Conservation (phyloP, 1,139 yeast genomes). For the Diutina scorzettiae region DNA sequence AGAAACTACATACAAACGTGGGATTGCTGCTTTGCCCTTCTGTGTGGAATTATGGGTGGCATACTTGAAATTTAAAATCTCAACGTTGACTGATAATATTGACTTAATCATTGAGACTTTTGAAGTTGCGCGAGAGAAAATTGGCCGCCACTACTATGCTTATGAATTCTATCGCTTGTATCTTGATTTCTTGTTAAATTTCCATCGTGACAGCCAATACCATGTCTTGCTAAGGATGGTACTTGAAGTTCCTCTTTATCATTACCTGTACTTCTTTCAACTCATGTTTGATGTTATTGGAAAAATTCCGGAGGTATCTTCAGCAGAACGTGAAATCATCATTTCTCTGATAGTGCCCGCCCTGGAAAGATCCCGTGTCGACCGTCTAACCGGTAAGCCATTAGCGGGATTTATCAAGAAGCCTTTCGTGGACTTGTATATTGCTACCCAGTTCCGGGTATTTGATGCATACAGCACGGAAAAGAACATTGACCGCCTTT, state of each 20-base stretch:
- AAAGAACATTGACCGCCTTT: slow-evolving; percentile 38
- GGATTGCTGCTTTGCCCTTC: slow-evolving; percentile 37
- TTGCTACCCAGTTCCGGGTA: slow-evolving; percentile 48
- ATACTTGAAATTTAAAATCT: slow-evolving; percentile 45
- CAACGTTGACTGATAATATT: slow-evolving; percentile 23
- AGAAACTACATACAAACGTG: slow-evolving; percentile 38
- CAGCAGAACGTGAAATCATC: slow-evolving; percentile 15
- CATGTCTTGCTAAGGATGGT: slow-evolving; percentile 44
- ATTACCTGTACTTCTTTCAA: slow-evolving; percentile 49
- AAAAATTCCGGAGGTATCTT: slow-evolving; percentile 14
- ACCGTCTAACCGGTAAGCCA: slow-evolving; percentile 11
- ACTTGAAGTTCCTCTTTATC: slow-evolving; percentile 65
- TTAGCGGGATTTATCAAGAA: slow-evolving; percentile 24
- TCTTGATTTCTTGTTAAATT: slow-evolving; percentile 38
- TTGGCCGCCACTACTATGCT: slow-evolving; percentile 67
- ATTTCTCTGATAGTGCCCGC: slow-evolving; percentile 14
- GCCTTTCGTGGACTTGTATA: slow-evolving; percentile 38
- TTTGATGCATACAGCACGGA: slow-evolving; percentile 58
- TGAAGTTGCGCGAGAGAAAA: slow-evolving; percentile 45
- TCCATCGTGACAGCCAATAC: slow-evolving; percentile 23
- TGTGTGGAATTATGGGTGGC: slow-evolving; percentile 66
- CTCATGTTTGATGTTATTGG: slow-evolving; percentile 30
- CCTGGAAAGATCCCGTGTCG: slow-evolving; percentile 12
- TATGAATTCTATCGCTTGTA: slow-evolving; percentile 71
- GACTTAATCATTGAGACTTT: slow-evolving; percentile 33